Evolutionary conservation across 768 basidiomycete species (phyloP).

Genomic region (Cantharellus anzutake): DNA sequence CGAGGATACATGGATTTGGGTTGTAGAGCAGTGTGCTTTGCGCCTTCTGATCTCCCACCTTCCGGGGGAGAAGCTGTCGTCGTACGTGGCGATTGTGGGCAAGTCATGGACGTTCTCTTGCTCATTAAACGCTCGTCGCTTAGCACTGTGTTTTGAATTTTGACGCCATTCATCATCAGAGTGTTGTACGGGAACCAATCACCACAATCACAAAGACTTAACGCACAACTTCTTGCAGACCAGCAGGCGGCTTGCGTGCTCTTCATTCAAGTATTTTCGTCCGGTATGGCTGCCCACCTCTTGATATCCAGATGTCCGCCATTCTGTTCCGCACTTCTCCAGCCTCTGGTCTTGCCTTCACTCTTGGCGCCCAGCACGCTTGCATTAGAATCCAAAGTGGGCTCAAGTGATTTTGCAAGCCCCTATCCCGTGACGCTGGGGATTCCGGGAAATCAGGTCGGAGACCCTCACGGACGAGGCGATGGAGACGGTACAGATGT

Average conservation of each 20-base stretch:
- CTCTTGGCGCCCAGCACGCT: neutral
- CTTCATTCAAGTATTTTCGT: too few species aligned
- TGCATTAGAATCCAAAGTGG: neutral
- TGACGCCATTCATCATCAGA: too few species aligned
- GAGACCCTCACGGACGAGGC: neutral
- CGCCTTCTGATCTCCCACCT: neutral
- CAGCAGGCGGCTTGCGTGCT: too few species aligned
- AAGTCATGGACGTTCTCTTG: conserved; percentile 77
- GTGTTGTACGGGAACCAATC: too few species aligned
- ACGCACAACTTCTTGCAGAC: too few species aligned
- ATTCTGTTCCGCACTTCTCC: neutral
- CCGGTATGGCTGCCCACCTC: neutral
- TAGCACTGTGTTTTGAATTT: neutral
- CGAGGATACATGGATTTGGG: conserved; percentile 61
- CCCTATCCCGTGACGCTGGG: neutral
- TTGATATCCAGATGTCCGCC: neutral
- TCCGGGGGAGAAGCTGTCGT: conserved; percentile 83
- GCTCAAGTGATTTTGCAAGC: neutral
- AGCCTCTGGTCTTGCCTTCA: neutral
- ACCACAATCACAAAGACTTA: too few species aligned
- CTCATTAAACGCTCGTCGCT: conserved; percentile 12
- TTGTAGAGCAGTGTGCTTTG: neutral
- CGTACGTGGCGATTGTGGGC: conserved; percentile 88
- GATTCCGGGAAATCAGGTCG: neutral
- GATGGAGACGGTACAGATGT: neutral